Evolutionary conservation across 257 asterid species (phyloP).

Genomic region (Echium plantagineum): DNA sequence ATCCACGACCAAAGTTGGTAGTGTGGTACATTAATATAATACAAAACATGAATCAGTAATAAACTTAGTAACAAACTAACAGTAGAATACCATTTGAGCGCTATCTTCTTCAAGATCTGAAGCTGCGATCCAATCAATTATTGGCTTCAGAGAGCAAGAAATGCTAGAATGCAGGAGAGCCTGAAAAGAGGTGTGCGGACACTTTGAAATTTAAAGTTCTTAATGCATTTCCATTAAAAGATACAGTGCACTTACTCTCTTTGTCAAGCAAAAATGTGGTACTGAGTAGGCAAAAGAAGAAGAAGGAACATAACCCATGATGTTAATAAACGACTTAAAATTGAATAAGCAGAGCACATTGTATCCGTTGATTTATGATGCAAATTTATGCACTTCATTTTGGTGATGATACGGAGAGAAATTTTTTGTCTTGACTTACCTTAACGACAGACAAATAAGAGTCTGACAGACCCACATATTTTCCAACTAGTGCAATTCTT

Average conservation of each 20-base stretch:
- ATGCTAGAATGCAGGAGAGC: slow-evolving; percentile 95
- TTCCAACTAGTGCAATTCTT: slow-evolving; percentile 93
- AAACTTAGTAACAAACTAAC: background rate
- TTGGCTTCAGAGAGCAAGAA: slow-evolving; percentile 71
- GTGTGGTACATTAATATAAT: slow-evolving; percentile 6
- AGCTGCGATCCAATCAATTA: slow-evolving; percentile 97
- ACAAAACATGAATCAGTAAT: slow-evolving; percentile 2
- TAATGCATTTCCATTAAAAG: too few species aligned
- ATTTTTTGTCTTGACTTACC: slow-evolving; percentile 26
- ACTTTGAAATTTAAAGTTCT: background rate
- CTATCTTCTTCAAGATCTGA: slow-evolving; percentile 94
- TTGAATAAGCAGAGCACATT: too few species aligned
- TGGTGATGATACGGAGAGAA: slow-evolving; percentile 8
- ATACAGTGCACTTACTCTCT: too few species aligned
- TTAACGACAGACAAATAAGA: slow-evolving; percentile 94
- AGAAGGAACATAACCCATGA: too few species aligned
- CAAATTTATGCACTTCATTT: background rate
- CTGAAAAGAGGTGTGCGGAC: slow-evolving; percentile 26
- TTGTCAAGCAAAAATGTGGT: too few species aligned
- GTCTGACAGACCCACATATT: slow-evolving; percentile 89
- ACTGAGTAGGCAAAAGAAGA: too few species aligned
- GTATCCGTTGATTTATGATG: background rate
- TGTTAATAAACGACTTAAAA: too few species aligned
- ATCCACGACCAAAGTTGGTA: slow-evolving; percentile 12
- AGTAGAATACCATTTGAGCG: slow-evolving; percentile 38